phyloP scores from a whole-genome alignment of 768 basidiomycete species.

The Daedaleopsis sinensis region DNA sequence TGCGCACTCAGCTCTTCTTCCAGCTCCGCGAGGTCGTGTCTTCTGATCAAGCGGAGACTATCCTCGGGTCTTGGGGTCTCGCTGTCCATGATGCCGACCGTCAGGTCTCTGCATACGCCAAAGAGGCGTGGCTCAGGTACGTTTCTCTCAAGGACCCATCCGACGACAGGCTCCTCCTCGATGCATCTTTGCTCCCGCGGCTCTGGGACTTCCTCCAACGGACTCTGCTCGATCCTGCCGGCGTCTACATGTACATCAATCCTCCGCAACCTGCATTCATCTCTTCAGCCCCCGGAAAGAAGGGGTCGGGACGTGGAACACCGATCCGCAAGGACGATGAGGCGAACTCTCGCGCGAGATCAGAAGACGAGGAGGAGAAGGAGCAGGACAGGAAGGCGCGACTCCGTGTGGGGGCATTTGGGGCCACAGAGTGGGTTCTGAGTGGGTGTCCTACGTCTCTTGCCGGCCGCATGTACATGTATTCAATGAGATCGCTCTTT shows the following conservation, averaged over 20 bases:
- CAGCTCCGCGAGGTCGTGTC: slow-evolving; percentile 49
- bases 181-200: slow-evolving; percentile 33
- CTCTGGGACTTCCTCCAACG: slow-evolving; percentile 57
- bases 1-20: slow-evolving; percentile 51
- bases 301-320: slow-evolving; percentile 35
- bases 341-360: slow-evolving; percentile 39
- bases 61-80: slow-evolving; percentile 77
- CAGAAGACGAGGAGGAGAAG: slow-evolving; percentile 67
- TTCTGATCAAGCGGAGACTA: slow-evolving; percentile 51
- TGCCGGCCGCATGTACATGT: slow-evolving; percentile 2
- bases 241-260: slow-evolving; percentile 61
- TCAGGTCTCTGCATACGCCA: slow-evolving; percentile 52
- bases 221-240: slow-evolving; percentile 62
- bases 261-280: slow-evolving; percentile 50
- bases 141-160: slow-evolving; percentile 19
- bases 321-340: slow-evolving; percentile 41
- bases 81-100: slow-evolving; percentile 74
- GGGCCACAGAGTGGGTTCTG: slow-evolving; percentile 63
- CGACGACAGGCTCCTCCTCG: slow-evolving; percentile 35
- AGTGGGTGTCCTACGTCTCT: slow-evolving; percentile 43
- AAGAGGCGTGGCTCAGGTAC: slow-evolving; percentile 55
- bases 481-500: slow-evolving; percentile 4
- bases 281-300: slow-evolving; percentile 33
- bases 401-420: slow-evolving; percentile 68
- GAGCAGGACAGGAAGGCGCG: slow-evolving; percentile 72